Base-by-base conservation (phyloP, 2,329 filamentous ascomycete species). In the Arthrinium phaeospermum region DNA sequence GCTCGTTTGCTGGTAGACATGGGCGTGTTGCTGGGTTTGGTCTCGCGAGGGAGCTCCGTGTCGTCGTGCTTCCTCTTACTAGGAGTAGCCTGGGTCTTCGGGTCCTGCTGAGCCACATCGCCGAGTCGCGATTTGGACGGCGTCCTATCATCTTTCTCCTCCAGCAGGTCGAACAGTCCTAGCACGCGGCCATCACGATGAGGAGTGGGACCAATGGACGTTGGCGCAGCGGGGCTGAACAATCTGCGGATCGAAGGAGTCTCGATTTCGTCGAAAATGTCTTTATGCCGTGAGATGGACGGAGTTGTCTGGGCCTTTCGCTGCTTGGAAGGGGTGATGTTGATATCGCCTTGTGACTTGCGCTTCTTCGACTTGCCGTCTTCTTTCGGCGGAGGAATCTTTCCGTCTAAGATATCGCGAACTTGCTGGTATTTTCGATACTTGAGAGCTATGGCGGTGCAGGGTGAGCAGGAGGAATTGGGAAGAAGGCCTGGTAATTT, bases 151-250 rank as follows among this genome's bases (percentile, higher is more conserved):
- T 85, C 85, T 57, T 85, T 84, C 72, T 88, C 86, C 37, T 85
- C 83, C 10, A 94, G 83, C 14, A 93, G 82, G 78, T 96, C 94
- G 79, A 96, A 96, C 24, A 96, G 83, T 5, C 94, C 93, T 2
- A 96, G 85, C 0, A 95, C 91, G 27, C 90, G 89, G 41, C 94
- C 94, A 79, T 96, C 92, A 74, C 91, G 90, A 78, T 96, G 94
- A 3, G 94, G 94, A 16, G 94, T 96, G 1, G 94, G 94, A 2
- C 93, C 93, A 73, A 96, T 88, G 0, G 87, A 88, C 6, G 89
- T 90, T 2, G 89, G 89, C 14, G 87, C 85, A 0, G 82, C 82
- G 1, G 90, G 89, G 72, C 89, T 90, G 78, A 92, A 92, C 7
- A 92, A 83, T 72, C 87, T 90, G 44, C 90, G 85, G 49, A 87